phyloP scores from a whole-genome alignment of 2,329 filamentous ascomycete species.

The Fusarium sp. region DNA sequence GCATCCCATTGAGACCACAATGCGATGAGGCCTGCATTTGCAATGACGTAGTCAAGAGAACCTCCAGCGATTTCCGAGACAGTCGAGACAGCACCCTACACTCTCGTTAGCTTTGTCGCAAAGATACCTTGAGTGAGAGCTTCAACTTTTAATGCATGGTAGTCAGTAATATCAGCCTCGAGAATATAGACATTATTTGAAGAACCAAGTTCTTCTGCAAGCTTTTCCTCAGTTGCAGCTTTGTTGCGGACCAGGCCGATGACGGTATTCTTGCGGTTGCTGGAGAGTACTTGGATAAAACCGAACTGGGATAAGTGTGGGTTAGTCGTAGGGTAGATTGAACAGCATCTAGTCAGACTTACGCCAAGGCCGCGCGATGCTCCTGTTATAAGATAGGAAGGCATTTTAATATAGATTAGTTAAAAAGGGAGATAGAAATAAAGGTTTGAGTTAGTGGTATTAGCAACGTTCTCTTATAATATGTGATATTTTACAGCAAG shows the following conservation, averaged over 20 bases:
- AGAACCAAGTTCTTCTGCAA: neutral
- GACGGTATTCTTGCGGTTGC: neutral
- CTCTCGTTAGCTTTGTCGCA: accelerated
- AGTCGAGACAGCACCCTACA: neutral
- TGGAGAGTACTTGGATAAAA: neutral
- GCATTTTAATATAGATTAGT: neutral
- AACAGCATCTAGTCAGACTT: neutral
- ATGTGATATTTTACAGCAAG: too few species aligned
- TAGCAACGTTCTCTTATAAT: too few species aligned
- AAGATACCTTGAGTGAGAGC: accelerated
- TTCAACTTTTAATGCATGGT: neutral
- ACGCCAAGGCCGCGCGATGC: neutral
- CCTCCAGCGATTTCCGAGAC: neutral
- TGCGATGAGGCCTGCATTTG: neutral
- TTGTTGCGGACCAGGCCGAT: neutral
- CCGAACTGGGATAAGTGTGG: neutral
- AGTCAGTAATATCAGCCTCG: neutral
- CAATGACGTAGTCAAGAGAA: neutral
- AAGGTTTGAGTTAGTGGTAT: accelerated
- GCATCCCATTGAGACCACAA: neutral
- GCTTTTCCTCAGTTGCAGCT: neutral
- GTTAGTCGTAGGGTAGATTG: neutral
- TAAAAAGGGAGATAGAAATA: accelerated
- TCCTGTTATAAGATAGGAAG: neutral
- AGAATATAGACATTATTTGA: neutral